Conservation (phyloP, 306 rosid species). For the Cucurbita argyrosperma region DNA sequence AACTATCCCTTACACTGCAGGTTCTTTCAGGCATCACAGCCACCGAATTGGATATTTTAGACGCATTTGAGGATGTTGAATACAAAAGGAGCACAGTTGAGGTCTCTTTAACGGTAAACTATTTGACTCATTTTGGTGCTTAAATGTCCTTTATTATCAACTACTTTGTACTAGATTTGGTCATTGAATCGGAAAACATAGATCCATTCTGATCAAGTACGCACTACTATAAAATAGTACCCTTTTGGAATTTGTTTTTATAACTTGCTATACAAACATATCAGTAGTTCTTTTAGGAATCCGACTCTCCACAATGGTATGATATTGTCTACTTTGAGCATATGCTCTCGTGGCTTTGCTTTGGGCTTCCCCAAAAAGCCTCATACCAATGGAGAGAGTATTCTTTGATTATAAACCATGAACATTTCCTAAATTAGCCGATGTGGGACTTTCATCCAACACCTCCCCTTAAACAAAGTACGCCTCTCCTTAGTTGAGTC, state of each 20-base stretch:
- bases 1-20: slow-evolving; percentile 22
- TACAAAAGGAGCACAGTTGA: slow-evolving; percentile 52
- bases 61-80: slow-evolving; percentile 70
- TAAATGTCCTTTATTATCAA: neutral
- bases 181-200: neutral
- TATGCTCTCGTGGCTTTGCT: no score
- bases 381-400: no score
- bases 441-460: no score
- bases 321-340: no score
- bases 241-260: neutral
- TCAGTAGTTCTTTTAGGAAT: neutral
- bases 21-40: slow-evolving; percentile 53
- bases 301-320: no score
- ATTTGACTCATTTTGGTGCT: neutral
- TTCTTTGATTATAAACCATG: no score
- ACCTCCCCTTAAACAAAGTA: no score
- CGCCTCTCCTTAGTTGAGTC: no score
- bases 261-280: neutral
- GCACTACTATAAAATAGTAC: neutral
- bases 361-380: no score
- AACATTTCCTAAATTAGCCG: no score
- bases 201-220: neutral
- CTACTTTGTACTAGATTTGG: neutral
- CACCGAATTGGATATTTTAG: slow-evolving; percentile 43
- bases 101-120: slow-evolving; percentile 33